phyloP scores from a whole-genome alignment of 2,329 filamentous ascomycete species.

The Setomelanomma holmii region DNA sequence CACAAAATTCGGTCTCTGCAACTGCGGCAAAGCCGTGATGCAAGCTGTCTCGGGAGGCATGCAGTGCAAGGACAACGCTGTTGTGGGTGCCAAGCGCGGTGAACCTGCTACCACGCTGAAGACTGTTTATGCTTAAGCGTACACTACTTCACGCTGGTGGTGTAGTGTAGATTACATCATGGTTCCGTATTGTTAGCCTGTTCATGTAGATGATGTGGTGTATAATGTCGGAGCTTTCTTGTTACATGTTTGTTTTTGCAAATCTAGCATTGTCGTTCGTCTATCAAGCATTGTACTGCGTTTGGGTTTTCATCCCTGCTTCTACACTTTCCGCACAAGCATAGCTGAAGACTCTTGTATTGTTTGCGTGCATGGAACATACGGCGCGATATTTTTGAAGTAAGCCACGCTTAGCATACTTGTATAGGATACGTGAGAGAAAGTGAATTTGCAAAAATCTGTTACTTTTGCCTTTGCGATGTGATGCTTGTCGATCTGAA shows the following conservation, averaged over 20 bases:
- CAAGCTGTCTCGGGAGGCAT: slow-evolving; percentile 53
- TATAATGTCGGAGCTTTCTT: neutral
- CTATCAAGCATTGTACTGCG: too few relatives aligned
- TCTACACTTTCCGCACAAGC: too few relatives aligned
- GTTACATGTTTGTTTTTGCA: neutral
- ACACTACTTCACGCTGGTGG: neutral
- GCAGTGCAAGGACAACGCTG: slow-evolving; percentile 48
- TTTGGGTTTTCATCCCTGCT: too few relatives aligned
- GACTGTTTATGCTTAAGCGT: slow-evolving; percentile 1
- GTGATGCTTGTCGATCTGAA: too few relatives aligned
- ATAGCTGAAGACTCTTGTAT: too few relatives aligned
- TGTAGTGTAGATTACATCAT: neutral
- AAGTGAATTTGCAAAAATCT: too few relatives aligned
- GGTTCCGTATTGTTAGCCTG: neutral
- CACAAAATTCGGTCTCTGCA: slow-evolving; percentile 50
- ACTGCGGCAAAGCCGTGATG: slow-evolving; percentile 48
- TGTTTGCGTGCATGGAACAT: too few relatives aligned
- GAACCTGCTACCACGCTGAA: slow-evolving; percentile 10
- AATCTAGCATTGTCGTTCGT: too few relatives aligned
- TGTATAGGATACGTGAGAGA: too few relatives aligned
- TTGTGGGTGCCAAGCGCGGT: slow-evolving; percentile 41
- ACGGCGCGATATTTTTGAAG: too few relatives aligned
- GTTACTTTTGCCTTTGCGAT: too few relatives aligned
- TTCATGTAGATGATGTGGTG: neutral
- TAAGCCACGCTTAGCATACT: too few relatives aligned